Base-by-base conservation (phyloP, 495 filamentous ascomycete genomes). In the Astrocystis sublimbata region DNA sequence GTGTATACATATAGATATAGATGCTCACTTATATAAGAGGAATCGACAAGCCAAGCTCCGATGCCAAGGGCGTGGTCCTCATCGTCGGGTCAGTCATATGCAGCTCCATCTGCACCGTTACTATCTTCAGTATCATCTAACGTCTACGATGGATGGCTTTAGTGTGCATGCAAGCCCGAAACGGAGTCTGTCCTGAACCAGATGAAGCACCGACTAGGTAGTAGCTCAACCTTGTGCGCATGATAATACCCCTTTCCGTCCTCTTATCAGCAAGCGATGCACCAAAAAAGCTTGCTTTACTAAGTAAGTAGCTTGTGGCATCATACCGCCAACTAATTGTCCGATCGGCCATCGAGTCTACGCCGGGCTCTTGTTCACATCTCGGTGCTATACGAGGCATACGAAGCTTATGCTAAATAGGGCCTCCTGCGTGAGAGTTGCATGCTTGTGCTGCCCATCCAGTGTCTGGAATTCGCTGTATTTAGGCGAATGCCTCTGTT, bases 31-130 rank as follows among this genome's bases (percentile, higher is more conserved):
- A n/a, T n/a, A 43, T 53, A 52, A 36, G 49, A 46, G 55, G 23
- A 54, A 15, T 23, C 49, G 7, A 47, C 49, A 47, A 41, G 59
- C 59, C 30, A 61, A 61, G 47, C 59, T 52, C 47, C 26, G 46
- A 43, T 45, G 47, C 45, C 58, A 61, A 53, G 47, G n/a, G n/a
- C 45, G 24, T 38, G 47, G 35, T 49, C 47, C 58, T 42, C 31
- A 33, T 61, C 51, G 28, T 24, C 46, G 58, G 47, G 47, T 45
- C 35, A 30, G 58, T 38, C 58, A 43, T 45, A 9, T 38, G 28
- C 28, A 24, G 23, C 45, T 45, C 13, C 58, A 45, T 53, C 58
- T 52, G 10, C 47, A 45, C 13, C 58, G 21, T 26, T 10, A 45
- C 35, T 51, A 21, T n/a, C n/a, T n/a, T n/a, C n/a, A n/a, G n/a